A percentile compares a stretch with the other conserved stretches of the same genome.
phyloP scores from a whole-genome alignment of 768 basidiomycete species.

The Hortiboletus flavorubellus region DNA sequence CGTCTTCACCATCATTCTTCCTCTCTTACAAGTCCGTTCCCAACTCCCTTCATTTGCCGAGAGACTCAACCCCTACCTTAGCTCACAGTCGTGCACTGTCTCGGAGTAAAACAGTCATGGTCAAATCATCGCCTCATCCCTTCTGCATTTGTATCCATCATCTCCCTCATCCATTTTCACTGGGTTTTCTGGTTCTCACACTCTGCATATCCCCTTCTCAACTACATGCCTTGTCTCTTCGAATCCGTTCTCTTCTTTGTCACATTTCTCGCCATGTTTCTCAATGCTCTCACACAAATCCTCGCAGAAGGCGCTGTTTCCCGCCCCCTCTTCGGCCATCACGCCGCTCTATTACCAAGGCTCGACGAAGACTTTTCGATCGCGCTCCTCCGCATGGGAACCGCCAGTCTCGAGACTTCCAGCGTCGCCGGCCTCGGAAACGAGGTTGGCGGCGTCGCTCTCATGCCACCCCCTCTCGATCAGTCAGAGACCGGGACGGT shows the following conservation, averaged over 20 bases:
- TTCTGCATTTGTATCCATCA: conserved; percentile 56
- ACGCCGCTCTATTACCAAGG: conserved; percentile 43
- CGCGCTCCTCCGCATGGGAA: conserved; percentile 66
- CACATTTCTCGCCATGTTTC: conserved; percentile 54
- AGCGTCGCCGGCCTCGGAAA: conserved; percentile 69
- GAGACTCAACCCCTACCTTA: conserved; percentile 23
- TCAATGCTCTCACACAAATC: conserved; percentile 65
- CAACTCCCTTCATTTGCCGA: not conserved
- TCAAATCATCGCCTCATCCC: conserved; percentile 69
- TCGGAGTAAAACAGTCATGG: conserved; percentile 62
- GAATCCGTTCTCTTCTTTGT: conserved; percentile 59
- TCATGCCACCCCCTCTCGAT: conserved; percentile 12
- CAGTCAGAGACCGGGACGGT: conserved; percentile 33
- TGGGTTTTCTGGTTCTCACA: conserved; percentile 49
- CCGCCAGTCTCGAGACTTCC: conserved; percentile 73
- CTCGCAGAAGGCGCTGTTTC: conserved; percentile 58
- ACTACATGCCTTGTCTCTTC: conserved; percentile 70
- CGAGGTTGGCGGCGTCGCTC: conserved; percentile 57
- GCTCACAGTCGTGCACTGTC: conserved; percentile 61
- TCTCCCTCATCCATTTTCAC: conserved; percentile 68
- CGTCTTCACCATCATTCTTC: conserved; percentile 68
- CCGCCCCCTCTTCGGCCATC: conserved; percentile 54
- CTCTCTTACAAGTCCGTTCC: conserved; percentile 61
- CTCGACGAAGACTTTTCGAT: conserved; percentile 74
- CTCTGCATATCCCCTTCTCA: conserved; percentile 62